A percentile compares a stretch with the other conserved stretches of the same genome.
These are phyloP conservation scores for Datura wrightii DNA, from an alignment of 257 asterid species.

Conservation along the genomic window DNA sequence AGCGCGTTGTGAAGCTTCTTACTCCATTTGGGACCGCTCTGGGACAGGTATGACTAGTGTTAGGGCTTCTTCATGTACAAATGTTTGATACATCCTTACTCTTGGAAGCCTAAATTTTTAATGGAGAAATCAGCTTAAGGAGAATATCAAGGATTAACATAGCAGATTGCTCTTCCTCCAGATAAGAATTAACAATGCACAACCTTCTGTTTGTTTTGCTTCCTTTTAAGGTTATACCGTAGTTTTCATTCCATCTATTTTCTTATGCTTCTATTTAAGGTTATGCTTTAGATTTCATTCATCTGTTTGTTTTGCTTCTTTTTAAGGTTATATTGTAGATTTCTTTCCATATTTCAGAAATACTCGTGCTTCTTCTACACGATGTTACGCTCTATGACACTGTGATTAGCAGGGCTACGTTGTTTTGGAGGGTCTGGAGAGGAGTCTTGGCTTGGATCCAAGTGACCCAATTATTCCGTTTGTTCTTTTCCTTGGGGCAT, in stretches of 20 bases:
- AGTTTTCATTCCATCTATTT: neutral
- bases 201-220: conserved; percentile 27
- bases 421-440: conserved; percentile 68
- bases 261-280: neutral
- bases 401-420: conserved; percentile 58
- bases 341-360: conserved; percentile 12
- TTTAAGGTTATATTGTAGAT: neutral
- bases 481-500: conserved; percentile 69
- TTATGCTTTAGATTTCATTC: neutral
- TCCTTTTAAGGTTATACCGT: neutral
- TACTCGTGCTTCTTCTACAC: conserved; percentile 9
- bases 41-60: conserved; percentile 58
- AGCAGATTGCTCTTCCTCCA: neutral
- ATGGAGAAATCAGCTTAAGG: conserved; percentile 1
- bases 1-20: conserved; percentile 44
- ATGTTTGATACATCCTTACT: neutral
- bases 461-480: conserved; percentile 78
- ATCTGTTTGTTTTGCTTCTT: conserved; percentile 2
- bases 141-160: neutral
- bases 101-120: neutral
- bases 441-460: conserved; percentile 74
- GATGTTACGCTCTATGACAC: neutral
- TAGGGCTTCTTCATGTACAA: neutral
- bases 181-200: neutral
- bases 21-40: conserved; percentile 61